Base-by-base conservation (phyloP, 106 monocot species). In the Triglochin maritima region DNA sequence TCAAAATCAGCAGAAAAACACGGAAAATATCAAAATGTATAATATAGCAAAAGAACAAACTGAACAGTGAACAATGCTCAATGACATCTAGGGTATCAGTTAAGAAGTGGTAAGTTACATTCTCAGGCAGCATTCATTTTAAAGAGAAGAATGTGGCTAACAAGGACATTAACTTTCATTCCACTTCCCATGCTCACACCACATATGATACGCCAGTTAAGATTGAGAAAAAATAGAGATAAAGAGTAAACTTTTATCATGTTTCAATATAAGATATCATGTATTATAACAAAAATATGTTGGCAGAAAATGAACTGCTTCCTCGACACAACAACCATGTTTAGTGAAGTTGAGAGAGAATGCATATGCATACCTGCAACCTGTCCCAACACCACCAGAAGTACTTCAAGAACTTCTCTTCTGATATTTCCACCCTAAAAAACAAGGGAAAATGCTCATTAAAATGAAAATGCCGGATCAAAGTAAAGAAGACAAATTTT, bases 331-430 rank as follows among this genome's bases (percentile, higher is more conserved):
- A 29, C 29, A 29, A 29, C 29, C 29, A 29, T 29, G 29, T 29
- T 29, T 29, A 1, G 1, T 29, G 29, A 29, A 29, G 29, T 29
- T 29, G 29, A 29, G 29, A 29, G 29, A 29, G 52, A 52, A 49
- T 42, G 17, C 8, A 66, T 66, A 17, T 41, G 15, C 68, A 56
- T 78, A 96, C 96, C 87, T 84, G 81, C 68, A 96, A 57, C 50
- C 69, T 85, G 46, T 84, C 59, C 85, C 86, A 96, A 69, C 96
- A 96, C 96, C 91, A 96, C 96, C 91, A 96, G 78, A 96, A 96
- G 66, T 96, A 81, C 54, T 71, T 56, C 63, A 82, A 62, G 65
- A 96, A 96, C 75, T 88, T 96, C 7, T 88, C 91, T 72, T 88
- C 77, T 5, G 91, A 88, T 60, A 96, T 84, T 57, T 96, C 88